Evolutionary conservation across 1,139 yeast genomes (phyloP).

Genomic region (Suhomyces chickasaworum): DNA sequence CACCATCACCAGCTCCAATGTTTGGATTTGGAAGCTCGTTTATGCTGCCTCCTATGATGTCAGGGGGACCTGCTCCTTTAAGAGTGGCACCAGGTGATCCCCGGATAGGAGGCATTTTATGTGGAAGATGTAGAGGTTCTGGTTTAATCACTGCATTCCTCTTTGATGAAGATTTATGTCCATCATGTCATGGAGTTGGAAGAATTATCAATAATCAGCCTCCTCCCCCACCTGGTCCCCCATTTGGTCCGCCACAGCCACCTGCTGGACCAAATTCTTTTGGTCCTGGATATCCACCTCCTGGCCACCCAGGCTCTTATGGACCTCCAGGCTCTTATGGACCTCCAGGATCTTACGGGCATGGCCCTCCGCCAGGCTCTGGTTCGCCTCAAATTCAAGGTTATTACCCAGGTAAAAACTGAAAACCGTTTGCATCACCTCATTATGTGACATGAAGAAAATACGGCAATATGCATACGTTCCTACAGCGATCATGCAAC

Average conservation of each 20-base stretch:
- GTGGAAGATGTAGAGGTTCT: slow-evolving; percentile 77
- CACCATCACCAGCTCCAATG: slow-evolving; percentile 7
- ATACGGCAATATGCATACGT: slow-evolving; percentile 1
- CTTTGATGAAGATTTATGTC: slow-evolving; percentile 58
- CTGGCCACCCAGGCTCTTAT: no score
- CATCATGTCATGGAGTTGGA: slow-evolving; percentile 69
- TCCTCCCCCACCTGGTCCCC: slow-evolving; percentile 2
- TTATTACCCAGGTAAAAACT: slow-evolving; percentile 2
- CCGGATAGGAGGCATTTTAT: slow-evolving; percentile 72
- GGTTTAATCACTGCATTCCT: slow-evolving; percentile 55
- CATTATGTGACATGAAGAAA: background rate
- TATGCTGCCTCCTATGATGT: background rate
- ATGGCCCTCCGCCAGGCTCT: slow-evolving; percentile 3
- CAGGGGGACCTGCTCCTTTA: slow-evolving; percentile 24
- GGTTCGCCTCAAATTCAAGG: slow-evolving; percentile 5
- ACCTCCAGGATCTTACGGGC: background rate
- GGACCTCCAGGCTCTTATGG: background rate
- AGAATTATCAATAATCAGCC: slow-evolving; percentile 33
- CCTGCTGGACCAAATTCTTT: background rate
- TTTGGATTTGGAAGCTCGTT: slow-evolving; percentile 5
- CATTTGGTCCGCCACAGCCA: slow-evolving; percentile 7
- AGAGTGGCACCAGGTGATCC: slow-evolving; percentile 82
- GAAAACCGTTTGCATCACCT: background rate
- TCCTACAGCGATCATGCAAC: slow-evolving; percentile 1
- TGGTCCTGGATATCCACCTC: background rate